phyloP scores from a whole-genome alignment of 768 basidiomycete genomes.

The Calocera cornea region DNA sequence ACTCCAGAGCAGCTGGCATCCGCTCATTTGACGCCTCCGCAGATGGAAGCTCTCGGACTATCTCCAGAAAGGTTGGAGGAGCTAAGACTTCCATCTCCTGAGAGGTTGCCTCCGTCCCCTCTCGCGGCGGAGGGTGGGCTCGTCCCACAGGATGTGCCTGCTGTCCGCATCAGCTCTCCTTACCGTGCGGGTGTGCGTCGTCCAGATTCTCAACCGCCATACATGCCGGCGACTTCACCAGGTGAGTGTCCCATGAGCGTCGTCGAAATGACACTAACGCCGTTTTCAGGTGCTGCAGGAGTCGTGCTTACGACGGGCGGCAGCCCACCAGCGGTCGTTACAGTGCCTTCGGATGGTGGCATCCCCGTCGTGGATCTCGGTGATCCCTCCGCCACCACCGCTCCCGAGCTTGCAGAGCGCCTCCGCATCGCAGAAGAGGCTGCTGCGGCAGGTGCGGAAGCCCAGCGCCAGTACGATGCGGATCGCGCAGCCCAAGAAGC shows the following conservation, averaged over 20 bases:
- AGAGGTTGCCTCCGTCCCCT: not conserved
- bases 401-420: constrained; percentile 12
- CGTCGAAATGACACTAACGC: no score
- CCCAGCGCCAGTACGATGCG: constrained; percentile 25
- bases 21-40: not conserved
- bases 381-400: not conserved
- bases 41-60: not conserved
- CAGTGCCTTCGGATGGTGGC: not conserved
- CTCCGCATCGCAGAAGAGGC: constrained; percentile 13
- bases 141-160: not conserved
- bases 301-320: not conserved
- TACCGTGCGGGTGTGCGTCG: not conserved
- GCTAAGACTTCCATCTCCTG: not conserved
- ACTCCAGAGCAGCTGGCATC: not conserved
- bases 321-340: not conserved
- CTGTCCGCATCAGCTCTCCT: not conserved
- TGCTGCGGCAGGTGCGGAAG: constrained; percentile 10
- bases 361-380: not conserved
- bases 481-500: constrained; percentile 21
- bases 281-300: not conserved
- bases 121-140: not conserved
- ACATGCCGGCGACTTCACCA: not conserved
- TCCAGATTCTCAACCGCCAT: not conserved
- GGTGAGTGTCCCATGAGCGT: not conserved
- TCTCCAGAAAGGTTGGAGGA: constrained; percentile 8